These are phyloP conservation scores for Psidium friedrichsthalianum DNA, from an alignment of 345 rosid species.

Conservation along the genomic window DNA sequence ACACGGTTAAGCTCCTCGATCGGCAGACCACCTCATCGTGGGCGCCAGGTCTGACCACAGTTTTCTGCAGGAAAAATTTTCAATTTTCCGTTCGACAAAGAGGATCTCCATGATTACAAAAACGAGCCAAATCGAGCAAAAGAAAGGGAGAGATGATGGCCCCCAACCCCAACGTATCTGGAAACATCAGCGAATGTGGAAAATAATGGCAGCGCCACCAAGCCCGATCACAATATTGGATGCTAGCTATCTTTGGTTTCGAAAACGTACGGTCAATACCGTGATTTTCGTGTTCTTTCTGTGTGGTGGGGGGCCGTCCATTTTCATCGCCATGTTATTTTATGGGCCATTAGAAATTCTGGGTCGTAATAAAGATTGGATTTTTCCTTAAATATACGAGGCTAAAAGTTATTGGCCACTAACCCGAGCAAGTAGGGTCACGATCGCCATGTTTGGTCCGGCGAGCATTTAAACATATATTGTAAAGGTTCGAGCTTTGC, in stretches of 20 bases:
- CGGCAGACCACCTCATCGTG: neutral
- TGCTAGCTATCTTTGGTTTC: neutral
- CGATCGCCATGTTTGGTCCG: neutral
- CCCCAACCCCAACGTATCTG: neutral
- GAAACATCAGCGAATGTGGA: neutral
- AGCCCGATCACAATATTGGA: neutral
- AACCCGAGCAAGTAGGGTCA: neutral
- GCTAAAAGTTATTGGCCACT: neutral
- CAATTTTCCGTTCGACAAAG: neutral
- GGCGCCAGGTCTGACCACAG: neutral
- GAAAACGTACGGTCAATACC: neutral
- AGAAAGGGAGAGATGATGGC: neutral
- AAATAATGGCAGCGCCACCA: neutral
- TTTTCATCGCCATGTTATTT: neutral
- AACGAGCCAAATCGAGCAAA: neutral
- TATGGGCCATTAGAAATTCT: neutral
- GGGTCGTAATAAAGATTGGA: neutral
- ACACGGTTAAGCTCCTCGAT: neutral
- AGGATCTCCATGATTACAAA: neutral
- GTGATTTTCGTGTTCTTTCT: neutral
- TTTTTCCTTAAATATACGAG: neutral
- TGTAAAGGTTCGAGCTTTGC: neutral
- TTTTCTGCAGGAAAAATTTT: neutral
- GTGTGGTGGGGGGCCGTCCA: neutral
- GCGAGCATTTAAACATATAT: neutral